phyloP scores from a whole-genome alignment of 495 filamentous ascomycete species.

The Filosporella fistucella region DNA sequence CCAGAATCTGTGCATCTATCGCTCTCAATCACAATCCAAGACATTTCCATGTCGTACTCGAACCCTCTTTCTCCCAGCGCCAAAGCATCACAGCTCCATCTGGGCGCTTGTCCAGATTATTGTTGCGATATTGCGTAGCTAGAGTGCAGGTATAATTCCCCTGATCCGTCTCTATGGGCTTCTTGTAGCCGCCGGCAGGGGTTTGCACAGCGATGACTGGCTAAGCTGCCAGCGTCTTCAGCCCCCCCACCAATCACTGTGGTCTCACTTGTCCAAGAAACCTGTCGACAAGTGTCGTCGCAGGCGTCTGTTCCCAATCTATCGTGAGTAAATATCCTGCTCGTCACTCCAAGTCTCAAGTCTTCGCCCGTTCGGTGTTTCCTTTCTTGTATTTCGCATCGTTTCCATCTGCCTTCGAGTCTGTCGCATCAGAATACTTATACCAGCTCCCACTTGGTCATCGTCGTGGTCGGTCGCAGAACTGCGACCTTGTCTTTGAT shows the following conservation, averaged over 20 bases:
- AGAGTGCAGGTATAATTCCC: no score
- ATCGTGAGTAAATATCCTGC: conserved; percentile 9
- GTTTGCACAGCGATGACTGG: no score
- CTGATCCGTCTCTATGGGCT: no score
- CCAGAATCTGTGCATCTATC: no score
- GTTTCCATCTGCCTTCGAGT: conserved; percentile 8
- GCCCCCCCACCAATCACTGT: conserved; percentile 14
- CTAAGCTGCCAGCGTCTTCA: conserved; percentile 12
- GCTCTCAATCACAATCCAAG: no score
- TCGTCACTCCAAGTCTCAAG: background rate
- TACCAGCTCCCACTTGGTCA: background rate
- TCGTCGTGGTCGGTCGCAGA: conserved; percentile 20
- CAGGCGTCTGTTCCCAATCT: conserved; percentile 11
- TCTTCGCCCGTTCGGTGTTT: no score
- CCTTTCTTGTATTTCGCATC: conserved; percentile 12
- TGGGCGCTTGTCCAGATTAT: background rate
- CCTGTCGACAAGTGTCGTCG: conserved; percentile 2
- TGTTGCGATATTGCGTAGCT: no score
- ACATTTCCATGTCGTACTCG: no score
- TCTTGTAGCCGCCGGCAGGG: no score
- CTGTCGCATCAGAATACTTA: background rate
- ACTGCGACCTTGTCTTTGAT: conserved; percentile 5
- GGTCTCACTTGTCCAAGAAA: background rate
- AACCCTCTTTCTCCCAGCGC: background rate
- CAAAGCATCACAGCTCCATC: background rate